Conservation (phyloP, 2,329 filamentous ascomycete species). For the Pestalotiopsis fici region DNA sequence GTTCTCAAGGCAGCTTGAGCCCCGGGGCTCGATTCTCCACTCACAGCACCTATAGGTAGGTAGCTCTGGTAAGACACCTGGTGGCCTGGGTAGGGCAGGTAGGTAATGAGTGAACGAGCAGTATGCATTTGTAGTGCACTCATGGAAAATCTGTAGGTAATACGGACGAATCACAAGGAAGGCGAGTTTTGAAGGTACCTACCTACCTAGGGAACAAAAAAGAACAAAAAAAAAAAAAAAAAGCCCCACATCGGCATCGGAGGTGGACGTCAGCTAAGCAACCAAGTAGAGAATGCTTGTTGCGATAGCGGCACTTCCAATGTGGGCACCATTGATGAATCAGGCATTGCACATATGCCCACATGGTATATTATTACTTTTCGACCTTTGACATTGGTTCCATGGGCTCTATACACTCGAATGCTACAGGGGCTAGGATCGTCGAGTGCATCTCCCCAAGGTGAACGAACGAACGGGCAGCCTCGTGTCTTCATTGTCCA, state of each 20-base stretch:
- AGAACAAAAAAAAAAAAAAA: neutral
- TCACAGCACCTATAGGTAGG: no score
- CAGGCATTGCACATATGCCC: neutral
- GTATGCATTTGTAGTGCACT: no score
- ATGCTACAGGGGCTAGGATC: neutral
- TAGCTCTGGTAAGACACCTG: no score
- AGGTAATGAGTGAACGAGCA: no score
- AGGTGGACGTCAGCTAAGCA: neutral
- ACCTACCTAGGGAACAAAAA: no score
- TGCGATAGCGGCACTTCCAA: constrained; percentile 6
- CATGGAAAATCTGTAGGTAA: no score
- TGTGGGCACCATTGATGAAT: neutral
- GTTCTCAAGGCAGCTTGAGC: no score
- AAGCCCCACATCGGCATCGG: constrained; percentile 9
- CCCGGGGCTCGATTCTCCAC: no score
- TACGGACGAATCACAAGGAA: no score
- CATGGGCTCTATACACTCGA: neutral
- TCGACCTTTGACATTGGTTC: neutral
- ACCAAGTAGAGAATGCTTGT: neutral
- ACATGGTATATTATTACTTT: neutral
- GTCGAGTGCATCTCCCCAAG: no score
- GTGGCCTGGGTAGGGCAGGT: no score
- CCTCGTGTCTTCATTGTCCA: neutral
- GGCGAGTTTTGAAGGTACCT: no score
- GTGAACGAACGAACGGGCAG: neutral